These are phyloP conservation scores for Globisporangium nodosum DNA, from an alignment of 352 stramenopile species.

Conservation along the genomic window DNA sequence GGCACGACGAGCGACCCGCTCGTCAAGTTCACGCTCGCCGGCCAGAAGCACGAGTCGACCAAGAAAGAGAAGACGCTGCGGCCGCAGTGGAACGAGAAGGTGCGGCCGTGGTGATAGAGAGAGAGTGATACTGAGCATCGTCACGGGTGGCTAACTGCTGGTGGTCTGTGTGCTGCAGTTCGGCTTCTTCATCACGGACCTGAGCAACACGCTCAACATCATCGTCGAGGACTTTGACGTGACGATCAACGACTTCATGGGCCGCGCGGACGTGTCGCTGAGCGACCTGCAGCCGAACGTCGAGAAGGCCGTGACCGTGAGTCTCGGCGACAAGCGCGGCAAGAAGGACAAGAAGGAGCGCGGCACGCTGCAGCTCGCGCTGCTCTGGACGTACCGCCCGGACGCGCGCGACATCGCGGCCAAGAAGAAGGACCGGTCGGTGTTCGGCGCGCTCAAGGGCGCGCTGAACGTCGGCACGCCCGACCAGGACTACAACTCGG, in stretches of 20 bases:
- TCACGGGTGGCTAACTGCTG: no score
- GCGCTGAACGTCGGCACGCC: constrained; percentile 37
- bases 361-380: constrained; percentile 43
- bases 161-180: constrained; percentile 13
- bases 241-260: constrained; percentile 71
- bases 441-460: constrained; percentile 47
- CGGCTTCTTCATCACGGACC: constrained; percentile 43
- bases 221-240: constrained; percentile 61
- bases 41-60: constrained; percentile 63
- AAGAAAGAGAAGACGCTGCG: constrained; percentile 71
- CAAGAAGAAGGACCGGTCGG: constrained; percentile 38
- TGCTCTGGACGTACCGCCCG: constrained; percentile 46
- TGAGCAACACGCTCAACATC: constrained; percentile 42
- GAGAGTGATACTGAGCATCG: no score
- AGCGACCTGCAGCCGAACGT: constrained; percentile 34
- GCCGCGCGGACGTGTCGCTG: constrained; percentile 45
- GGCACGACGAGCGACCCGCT: constrained; percentile 80
- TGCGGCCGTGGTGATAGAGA: no score
- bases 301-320: constrained; percentile 41
- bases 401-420: constrained; percentile 40
- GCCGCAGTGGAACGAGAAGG: constrained; percentile 66
- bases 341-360: constrained; percentile 43
- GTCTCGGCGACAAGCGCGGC: constrained; percentile 53
- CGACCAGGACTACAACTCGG: constrained; percentile 37
- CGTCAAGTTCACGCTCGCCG: constrained; percentile 69